Base-by-base conservation (phyloP, 257 asterid genomes). In the Solanum sitiens region DNA sequence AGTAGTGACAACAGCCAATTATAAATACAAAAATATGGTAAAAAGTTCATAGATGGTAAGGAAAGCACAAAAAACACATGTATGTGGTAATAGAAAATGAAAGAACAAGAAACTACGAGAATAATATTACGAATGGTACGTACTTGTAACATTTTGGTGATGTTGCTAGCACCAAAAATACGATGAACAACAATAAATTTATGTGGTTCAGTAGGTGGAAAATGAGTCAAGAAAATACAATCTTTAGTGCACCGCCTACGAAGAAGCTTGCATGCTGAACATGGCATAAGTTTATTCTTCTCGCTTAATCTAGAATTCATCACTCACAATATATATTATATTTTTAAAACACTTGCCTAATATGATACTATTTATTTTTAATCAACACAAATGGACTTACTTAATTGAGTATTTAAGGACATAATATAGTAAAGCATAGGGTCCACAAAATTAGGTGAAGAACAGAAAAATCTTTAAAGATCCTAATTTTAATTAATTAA, bases 121-220 rank as follows among this genome's bases (percentile, higher is more conserved):
- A 20, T 59, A 56, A 21, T 23, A 61, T 23, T 53, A 53, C n/a
- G 80, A 33, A 80, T 33, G 39, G 3, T 21, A 70, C 37, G 85
- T 91, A 90, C 92, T 87, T 89, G 94, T 72, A 93, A 87, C 77
- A 89, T 90, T 87, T 90, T 91, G 75, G 86, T 87, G 87, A 93
- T 86, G 86, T 93, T 91, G 75, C 95, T 93, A 82, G 95, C 95
- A 27, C 95, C 95, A 72, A 90, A 91, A 61, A 93, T 25, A 25
- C 90, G 83, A 85, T 93, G 94, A 59, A 89, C 92, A 68, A 89
- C 93, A 7, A 91, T 90, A 72, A 93, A 91, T 37, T 89, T 90
- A 47, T 90, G 83, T 2, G 93, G 92, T 63, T 90, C 89, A 3
- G 91, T 6, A 11, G 93, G 86, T 13, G 93, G 92, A 70, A 93